Evolutionary conservation across 106 monocot species (phyloP), one percentile per base, ranked within the genome.

Genomic region (Apostasia shenzhenica): DNA sequence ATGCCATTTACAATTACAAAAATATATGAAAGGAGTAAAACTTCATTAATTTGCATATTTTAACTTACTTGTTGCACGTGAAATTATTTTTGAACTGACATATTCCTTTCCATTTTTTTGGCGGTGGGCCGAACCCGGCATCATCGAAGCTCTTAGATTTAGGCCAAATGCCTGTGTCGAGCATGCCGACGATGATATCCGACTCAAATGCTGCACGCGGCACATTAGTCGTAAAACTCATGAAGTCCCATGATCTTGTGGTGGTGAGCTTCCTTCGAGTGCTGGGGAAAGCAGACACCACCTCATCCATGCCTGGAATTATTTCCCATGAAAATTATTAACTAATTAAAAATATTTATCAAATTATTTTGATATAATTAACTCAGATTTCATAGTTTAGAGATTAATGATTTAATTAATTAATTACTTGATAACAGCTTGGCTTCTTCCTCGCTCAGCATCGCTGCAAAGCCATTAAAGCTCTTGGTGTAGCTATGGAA

Each of bases 11-110:
- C n/a, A n/a, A n/a, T n/a, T n/a, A n/a, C n/a, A n/a, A n/a, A n/a
- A n/a, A n/a, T n/a, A n/a, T n/a, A n/a, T n/a, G n/a, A n/a, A n/a
- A n/a, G n/a, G n/a, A n/a, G n/a, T n/a, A n/a, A n/a, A n/a, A n/a
- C n/a, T n/a, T n/a, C n/a, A n/a, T n/a, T n/a, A n/a, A n/a, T n/a
- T n/a, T n/a, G n/a, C n/a, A n/a, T n/a, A n/a, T n/a, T n/a, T n/a
- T n/a, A 13, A 14, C 72, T 54, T 57, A 81, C 81, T 81, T 81
- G 62, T 81, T 81, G 63, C 81, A 81, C 2, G 76, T 76, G 68
- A 76, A 76, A 57, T 76, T 76, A 5, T 56, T 14, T 11, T 7
- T 41, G 9, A 70, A 66, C 8, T 66, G 59, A 71, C 80, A 81
- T 6, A 48, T 52, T 3, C 81, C 81, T 63, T 76, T 81, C 76